Conservation (phyloP, 306 rosid species). For the Senna tora region DNA sequence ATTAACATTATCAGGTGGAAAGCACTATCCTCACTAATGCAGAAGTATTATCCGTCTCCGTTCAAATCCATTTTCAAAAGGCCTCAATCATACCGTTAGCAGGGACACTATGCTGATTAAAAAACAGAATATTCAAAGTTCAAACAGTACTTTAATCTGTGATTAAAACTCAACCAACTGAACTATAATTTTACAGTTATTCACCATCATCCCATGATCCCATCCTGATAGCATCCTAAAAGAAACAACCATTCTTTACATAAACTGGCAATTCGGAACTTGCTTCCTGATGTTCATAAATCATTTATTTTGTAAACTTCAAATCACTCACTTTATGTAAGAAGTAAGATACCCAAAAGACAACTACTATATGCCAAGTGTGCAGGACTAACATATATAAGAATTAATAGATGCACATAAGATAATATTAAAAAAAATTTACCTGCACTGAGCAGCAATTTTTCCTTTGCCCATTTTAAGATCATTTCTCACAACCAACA, state of each 20-base stretch:
- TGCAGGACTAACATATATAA: neutral
- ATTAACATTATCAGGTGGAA: constrained; percentile 3
- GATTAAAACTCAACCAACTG: neutral
- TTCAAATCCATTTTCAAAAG: too few species aligned
- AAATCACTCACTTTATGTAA: neutral
- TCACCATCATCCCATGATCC: neutral
- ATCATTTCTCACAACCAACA: constrained; percentile 90
- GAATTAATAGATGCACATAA: neutral
- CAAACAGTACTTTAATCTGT: neutral
- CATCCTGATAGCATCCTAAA: neutral
- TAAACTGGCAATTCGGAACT: neutral
- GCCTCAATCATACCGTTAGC: neutral
- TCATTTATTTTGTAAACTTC: neutral
- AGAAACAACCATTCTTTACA: neutral
- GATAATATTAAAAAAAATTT: neutral
- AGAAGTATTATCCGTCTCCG: too few species aligned
- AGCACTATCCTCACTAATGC: too few species aligned
- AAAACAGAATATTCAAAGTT: neutral
- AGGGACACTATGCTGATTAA: neutral
- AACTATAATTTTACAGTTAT: neutral
- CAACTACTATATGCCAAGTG: neutral
- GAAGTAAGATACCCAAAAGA: neutral
- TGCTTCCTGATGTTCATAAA: neutral
- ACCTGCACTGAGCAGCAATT: constrained; percentile 99
- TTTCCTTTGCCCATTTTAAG: constrained; percentile 99